Percentiles rank a stretch among this genome's conserved stretches.
Conservation (phyloP, 768 basidiomycete genomes). For the Lentinula guzmanii region DNA sequence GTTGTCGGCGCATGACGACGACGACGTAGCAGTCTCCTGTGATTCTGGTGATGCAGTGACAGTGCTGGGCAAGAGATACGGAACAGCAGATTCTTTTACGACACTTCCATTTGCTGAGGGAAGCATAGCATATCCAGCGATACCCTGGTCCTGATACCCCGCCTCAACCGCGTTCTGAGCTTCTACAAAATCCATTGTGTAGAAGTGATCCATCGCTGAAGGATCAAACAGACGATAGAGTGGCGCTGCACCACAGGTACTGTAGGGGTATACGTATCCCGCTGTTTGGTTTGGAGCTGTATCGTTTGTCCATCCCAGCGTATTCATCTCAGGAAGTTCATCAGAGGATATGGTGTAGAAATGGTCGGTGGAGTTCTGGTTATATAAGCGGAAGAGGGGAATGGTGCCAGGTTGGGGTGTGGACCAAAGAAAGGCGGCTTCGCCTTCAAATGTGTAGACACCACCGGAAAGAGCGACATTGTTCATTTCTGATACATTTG, state of each 20-base stretch:
- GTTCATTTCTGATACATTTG: neutral
- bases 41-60: neutral
- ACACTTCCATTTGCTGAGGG: neutral
- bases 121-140: neutral
- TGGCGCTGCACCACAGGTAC: neutral
- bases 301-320: neutral
- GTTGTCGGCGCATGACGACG: neutral
- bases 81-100: neutral
- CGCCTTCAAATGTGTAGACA: neutral
- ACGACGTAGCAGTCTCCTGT: neutral
- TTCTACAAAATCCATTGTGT: neutral
- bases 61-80: neutral
- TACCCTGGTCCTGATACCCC: neutral
- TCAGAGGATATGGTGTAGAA: neutral
- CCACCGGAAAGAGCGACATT: neutral
- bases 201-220: neutral
- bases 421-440: neutral
- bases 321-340: neutral
- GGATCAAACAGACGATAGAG: neutral
- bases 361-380: neutral
- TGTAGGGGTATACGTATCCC: conserved; percentile 1
- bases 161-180: neutral
- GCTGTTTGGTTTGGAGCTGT: neutral
- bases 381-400: neutral
- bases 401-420: neutral